Evolutionary conservation across 495 filamentous ascomycete genomes (phyloP).

Genomic region (Alectoria sarmentosa): DNA sequence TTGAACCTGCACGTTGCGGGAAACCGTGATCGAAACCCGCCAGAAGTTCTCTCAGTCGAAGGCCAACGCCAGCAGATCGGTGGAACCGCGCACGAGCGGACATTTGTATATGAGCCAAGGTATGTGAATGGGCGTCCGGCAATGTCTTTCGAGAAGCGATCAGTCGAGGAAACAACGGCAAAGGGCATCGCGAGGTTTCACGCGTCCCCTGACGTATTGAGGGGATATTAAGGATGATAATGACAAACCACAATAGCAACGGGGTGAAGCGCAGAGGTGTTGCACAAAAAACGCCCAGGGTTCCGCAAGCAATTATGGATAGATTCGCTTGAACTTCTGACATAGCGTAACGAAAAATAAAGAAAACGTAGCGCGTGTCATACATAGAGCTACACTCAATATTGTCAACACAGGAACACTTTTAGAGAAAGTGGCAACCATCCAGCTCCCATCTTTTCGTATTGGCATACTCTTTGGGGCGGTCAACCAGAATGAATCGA

Average conservation of each 20-base stretch:
- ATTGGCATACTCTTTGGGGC: no score
- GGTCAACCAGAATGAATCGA: no score
- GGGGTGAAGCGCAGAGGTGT: neutral
- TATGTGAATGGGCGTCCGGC: neutral
- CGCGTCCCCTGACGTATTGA: neutral
- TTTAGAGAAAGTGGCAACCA: no score
- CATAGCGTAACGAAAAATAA: neutral
- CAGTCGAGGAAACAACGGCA: neutral
- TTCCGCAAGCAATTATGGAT: neutral
- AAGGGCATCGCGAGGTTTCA: neutral
- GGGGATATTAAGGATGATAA: neutral
- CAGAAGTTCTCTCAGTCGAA: neutral
- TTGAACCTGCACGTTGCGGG: neutral
- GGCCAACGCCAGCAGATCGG: neutral
- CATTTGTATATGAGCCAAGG: neutral
- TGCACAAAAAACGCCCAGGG: neutral
- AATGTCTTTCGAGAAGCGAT: neutral
- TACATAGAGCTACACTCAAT: no score
- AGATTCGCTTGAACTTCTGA: neutral
- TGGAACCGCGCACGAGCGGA: neutral
- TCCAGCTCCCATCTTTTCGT: no score
- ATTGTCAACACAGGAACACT: no score
- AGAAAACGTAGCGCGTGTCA: no score
- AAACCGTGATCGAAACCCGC: neutral
- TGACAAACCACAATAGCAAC: neutral